A percentile compares a stretch with the other conserved stretches of the same genome.
phyloP scores from a whole-genome alignment of 257 asterid genomes.

The Forsythia viridissima region DNA sequence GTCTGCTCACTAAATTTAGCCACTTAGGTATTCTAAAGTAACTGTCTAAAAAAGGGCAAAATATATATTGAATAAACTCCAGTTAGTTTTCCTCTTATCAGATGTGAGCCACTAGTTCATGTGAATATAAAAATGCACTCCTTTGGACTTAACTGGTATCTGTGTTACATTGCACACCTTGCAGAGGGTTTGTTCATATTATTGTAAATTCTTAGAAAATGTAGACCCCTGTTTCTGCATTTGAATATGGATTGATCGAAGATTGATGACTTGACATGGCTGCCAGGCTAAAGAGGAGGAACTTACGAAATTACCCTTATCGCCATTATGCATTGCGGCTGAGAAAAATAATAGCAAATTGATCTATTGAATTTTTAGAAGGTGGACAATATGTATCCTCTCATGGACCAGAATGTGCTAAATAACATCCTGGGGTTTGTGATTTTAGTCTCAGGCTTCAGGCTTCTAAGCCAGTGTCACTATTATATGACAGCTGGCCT shows the following conservation, averaged over 20 bases:
- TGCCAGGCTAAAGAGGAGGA: neutral
- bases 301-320: neutral
- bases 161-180: neutral
- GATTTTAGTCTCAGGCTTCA: neutral
- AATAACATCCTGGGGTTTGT: neutral
- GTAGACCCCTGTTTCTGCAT: neutral
- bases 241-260: neutral
- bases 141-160: neutral
- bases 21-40: slow-evolving; percentile 7
- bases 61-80: neutral
- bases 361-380: neutral
- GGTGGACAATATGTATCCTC: neutral
- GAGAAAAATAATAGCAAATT: neutral
- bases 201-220: neutral
- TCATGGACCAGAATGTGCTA: neutral
- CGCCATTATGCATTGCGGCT: neutral
- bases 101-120: neutral
- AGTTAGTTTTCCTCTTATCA: neutral
- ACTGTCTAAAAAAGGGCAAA: neutral
- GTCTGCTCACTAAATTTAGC: neutral
- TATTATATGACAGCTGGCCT: neutral
- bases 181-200: neutral
- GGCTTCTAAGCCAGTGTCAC: neutral
- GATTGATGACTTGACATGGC: neutral
- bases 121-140: neutral